Evolutionary conservation across 345 rosid species (phyloP), one percentile per base, ranked within the genome.

Genomic region (Eucalyptus dawsonii): DNA sequence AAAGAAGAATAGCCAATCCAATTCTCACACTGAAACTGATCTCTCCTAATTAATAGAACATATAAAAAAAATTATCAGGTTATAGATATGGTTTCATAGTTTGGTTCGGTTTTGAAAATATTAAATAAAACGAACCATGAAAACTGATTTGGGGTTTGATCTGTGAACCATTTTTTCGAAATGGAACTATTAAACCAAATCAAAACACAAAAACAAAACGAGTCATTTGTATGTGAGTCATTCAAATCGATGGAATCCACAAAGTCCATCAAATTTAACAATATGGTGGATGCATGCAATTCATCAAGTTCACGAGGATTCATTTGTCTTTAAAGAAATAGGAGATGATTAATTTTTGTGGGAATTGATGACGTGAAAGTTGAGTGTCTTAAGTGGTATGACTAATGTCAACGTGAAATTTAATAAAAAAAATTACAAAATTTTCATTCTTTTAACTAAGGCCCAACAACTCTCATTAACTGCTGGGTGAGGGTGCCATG

Each of bases 391-490:
- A 24, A 4, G 6, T 24, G 62, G 29, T 24, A 56, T 56, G 1
- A 56, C 2, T 25, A 56, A 56, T 2, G 6, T 56, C 13, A 24
- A 10, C 1, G 9, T 56, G 13, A 45, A 45, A 8, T 8, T 49
- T 11, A 47, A 47, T 10, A 47, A 47, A 47, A 49, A 50, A 54
- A 21, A 54, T 9, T 54, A 6, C 56, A 51, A 53, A 19, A 0
- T 9, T 56, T 24, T 56, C 21, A 56, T 56, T 24, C 0, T 56
- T 24, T 22, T 9, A 9, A 24, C 3, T 22, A 24, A 56, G 62
- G 3, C 29, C 13, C 62, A 4, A 24, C 62, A 9, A 25, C 29
- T 24, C 62, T 24, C 1, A 2, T 10, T 0, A 3, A 24, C 1
- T 11, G 10, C 0, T 24, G 1, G 58, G 11, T 4, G 58, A 53